phyloP scores from a whole-genome alignment of 2,329 filamentous ascomycete species.

The Torrubiella hemipterigena region DNA sequence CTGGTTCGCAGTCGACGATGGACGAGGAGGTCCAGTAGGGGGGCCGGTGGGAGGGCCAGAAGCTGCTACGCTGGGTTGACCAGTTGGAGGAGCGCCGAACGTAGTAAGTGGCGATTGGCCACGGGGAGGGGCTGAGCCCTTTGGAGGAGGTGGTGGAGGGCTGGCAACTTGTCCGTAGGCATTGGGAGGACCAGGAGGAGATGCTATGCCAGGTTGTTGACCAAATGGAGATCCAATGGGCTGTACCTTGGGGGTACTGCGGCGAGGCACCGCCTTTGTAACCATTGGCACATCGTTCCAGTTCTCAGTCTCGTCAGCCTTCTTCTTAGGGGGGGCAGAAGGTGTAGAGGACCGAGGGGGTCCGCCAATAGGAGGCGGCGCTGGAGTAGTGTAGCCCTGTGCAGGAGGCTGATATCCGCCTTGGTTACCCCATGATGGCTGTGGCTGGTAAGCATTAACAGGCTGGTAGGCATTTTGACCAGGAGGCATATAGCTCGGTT shows the following conservation, averaged over 20 bases:
- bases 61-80: conserved; percentile 40
- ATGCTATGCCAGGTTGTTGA: conserved; percentile 41
- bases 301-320: conserved; percentile 55
- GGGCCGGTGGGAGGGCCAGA: conserved; percentile 37
- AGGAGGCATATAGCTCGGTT: conserved; percentile 19
- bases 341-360: conserved; percentile 46
- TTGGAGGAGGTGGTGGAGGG: conserved; percentile 73
- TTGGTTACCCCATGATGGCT: no score
- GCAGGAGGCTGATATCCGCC: conserved; percentile 43
- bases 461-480: conserved; percentile 20
- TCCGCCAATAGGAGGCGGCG: conserved; percentile 20
- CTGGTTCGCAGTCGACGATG: conserved; percentile 45
- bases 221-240: conserved; percentile 67
- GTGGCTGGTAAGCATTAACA: conserved; percentile 12
- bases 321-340: conserved; percentile 57
- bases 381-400: conserved; percentile 25
- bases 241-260: conserved; percentile 59
- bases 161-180: conserved; percentile 53
- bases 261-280: conserved; percentile 58
- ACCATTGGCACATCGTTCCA: conserved; percentile 97
- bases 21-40: conserved; percentile 46
- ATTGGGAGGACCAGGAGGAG: conserved; percentile 46
- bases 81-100: conserved; percentile 40
- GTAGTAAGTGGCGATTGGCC: conserved; percentile 60
- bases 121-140: conserved; percentile 58